phyloP scores from a whole-genome alignment of 192 early-diverging fungal species.

The Backusella sp. region DNA sequence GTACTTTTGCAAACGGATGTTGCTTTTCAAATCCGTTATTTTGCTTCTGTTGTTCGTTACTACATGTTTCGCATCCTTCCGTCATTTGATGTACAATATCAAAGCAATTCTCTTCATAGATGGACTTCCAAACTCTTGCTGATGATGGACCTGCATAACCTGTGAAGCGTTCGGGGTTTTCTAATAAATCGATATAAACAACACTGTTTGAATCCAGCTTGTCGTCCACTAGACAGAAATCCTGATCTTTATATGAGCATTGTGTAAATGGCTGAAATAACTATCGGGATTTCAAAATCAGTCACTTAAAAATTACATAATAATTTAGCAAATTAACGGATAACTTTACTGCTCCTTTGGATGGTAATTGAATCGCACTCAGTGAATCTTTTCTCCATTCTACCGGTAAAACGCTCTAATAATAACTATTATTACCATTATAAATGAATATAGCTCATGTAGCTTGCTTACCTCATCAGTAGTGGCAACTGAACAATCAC shows the following conservation, averaged over 20 bases:
- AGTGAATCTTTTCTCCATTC: slow-evolving; percentile 60
- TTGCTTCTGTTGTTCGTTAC: slow-evolving; percentile 7
- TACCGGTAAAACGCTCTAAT: slow-evolving; percentile 42
- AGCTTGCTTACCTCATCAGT: slow-evolving; percentile 60
- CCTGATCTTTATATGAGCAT: slow-evolving; percentile 68
- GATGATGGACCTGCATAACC: slow-evolving; percentile 92
- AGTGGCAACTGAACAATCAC: slow-evolving; percentile 84
- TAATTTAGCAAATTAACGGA: background rate
- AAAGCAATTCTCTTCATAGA: slow-evolving; percentile 99
- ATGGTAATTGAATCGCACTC: slow-evolving; percentile 69
- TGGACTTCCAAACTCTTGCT: slow-evolving; percentile 89
- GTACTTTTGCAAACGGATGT: slow-evolving; percentile 48
- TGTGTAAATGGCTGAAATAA: slow-evolving; percentile 51
- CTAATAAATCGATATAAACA: slow-evolving; percentile 84
- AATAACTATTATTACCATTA: background rate
- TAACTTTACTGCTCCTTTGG: slow-evolving; percentile 46
- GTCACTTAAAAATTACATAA: background rate
- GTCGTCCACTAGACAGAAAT: slow-evolving; percentile 90
- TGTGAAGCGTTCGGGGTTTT: slow-evolving; percentile 97
- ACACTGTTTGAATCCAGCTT: slow-evolving; percentile 57
- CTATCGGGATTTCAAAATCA: slow-evolving; percentile 34
- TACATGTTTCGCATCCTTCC: slow-evolving; percentile 39
- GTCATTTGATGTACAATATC: slow-evolving; percentile 63
- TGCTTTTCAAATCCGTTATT: background rate
- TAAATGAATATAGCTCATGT: slow-evolving; percentile 25